Evolutionary conservation across 192 early-diverging fungal species (phyloP).

Genomic region (Backusella australiensis): DNA sequence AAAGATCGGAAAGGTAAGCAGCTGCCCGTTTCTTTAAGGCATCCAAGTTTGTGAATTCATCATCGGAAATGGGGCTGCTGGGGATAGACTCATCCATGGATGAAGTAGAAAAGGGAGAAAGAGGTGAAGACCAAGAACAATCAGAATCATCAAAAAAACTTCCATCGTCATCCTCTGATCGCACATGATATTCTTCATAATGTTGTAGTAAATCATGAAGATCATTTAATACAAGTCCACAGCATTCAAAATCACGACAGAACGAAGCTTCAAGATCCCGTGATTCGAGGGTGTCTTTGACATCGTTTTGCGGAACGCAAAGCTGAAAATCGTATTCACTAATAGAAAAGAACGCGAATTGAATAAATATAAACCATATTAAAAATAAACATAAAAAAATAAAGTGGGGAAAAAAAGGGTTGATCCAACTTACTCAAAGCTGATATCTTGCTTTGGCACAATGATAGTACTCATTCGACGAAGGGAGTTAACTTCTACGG

Average conservation of each 20-base stretch:
- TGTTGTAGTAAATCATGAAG: constrained; percentile 95
- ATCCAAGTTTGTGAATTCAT: constrained; percentile 20
- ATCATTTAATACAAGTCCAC: constrained; percentile 83
- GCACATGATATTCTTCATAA: constrained; percentile 93
- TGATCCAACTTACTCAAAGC: constrained; percentile 33
- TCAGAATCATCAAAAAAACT: constrained; percentile 37
- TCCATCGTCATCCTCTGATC: constrained; percentile 65
- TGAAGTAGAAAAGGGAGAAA: constrained; percentile 14
- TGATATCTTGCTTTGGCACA: constrained; percentile 34
- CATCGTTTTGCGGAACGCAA: constrained; percentile 21
- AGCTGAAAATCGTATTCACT: constrained; percentile 33
- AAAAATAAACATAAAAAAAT: background rate
- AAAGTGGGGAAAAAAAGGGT: background rate
- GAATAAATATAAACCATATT: background rate
- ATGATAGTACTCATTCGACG: constrained; percentile 34
- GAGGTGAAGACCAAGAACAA: constrained; percentile 10
- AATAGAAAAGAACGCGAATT: constrained; percentile 5
- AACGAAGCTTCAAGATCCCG: constrained; percentile 80
- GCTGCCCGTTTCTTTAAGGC: constrained; percentile 30
- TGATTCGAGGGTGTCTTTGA: constrained; percentile 42
- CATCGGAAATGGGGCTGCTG: constrained; percentile 13
- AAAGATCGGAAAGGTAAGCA: constrained; percentile 25
- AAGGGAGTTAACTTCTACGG: constrained; percentile 29
- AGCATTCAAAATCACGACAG: constrained; percentile 95
- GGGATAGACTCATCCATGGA: constrained; percentile 14